These are phyloP conservation scores for Penicillium sp. DNA, from an alignment of 2,329 filamentous ascomycete genomes.

Conservation along the genomic window DNA sequence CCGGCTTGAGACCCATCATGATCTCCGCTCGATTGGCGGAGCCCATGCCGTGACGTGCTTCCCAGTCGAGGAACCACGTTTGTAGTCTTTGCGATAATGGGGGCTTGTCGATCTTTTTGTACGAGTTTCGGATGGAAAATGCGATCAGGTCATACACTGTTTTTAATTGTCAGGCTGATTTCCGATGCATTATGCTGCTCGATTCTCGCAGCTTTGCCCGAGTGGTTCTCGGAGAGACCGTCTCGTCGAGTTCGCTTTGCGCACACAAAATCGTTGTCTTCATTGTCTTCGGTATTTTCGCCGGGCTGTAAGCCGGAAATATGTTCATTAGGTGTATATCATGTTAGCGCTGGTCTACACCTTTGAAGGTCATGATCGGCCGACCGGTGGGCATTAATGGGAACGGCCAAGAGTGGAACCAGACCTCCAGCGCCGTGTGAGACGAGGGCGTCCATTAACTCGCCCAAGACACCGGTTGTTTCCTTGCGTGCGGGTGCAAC, in stretches of 20 bases:
- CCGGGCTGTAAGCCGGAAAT: slow-evolving; percentile 15
- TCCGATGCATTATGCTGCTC: slow-evolving; percentile 13
- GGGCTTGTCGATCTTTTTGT: slow-evolving; percentile 14
- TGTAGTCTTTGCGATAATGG: slow-evolving; percentile 22
- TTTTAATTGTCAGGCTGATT: background rate
- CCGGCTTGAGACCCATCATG: slow-evolving; percentile 22
- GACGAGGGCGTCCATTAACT: slow-evolving; percentile 20
- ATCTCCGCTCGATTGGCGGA: slow-evolving; percentile 22
- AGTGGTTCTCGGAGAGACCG: slow-evolving; percentile 19
- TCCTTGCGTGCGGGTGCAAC: slow-evolving; percentile 22
- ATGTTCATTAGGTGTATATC: slow-evolving; percentile 4
- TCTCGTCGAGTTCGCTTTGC: slow-evolving; percentile 10
- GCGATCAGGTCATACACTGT: slow-evolving; percentile 7
- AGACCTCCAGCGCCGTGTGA: slow-evolving; percentile 21
- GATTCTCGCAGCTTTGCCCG: slow-evolving; percentile 19
- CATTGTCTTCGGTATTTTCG: slow-evolving; percentile 21
- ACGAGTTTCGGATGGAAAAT: slow-evolving; percentile 9
- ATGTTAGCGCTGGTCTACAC: background rate
- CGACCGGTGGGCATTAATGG: slow-evolving; percentile 21
- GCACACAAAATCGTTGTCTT: slow-evolving; percentile 17
- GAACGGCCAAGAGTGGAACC: slow-evolving; percentile 24
- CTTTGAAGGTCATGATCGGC: background rate
- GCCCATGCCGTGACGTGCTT: slow-evolving; percentile 16
- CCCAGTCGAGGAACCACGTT: slow-evolving; percentile 16
- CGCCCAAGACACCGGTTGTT: slow-evolving; percentile 14